phyloP scores from a whole-genome alignment of 176 grass and related monocot genomes.

The Elaeis guineensis region DNA sequence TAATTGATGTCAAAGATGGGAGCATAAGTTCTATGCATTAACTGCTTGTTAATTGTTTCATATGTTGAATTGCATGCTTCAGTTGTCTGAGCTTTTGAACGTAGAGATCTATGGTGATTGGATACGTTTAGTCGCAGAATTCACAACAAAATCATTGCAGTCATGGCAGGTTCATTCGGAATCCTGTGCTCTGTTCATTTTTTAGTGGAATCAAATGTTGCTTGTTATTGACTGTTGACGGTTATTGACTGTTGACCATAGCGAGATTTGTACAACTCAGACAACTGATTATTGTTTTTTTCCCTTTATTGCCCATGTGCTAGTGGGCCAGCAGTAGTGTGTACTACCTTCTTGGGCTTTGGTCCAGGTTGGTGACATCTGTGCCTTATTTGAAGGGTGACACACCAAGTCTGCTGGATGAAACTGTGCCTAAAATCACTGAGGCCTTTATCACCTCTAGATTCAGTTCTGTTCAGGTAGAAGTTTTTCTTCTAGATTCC shows the following conservation, averaged over 20 bases:
- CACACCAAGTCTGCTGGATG: slow-evolving; percentile 86
- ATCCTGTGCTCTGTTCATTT: slow-evolving; percentile 10
- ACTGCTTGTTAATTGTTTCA: not conserved
- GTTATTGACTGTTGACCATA: too few relatives aligned
- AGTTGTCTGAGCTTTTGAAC: slow-evolving; percentile 87
- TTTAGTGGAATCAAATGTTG: not conserved
- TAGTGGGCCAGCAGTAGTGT: slow-evolving; percentile 98
- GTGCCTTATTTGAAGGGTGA: slow-evolving; percentile 98
- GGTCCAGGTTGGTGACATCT: slow-evolving; percentile 97
- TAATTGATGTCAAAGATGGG: too few relatives aligned
- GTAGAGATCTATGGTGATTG: slow-evolving; percentile 94
- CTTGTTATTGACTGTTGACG: too few relatives aligned
- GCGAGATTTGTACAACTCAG: too few relatives aligned
- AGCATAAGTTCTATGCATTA: too few relatives aligned
- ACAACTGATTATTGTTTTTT: too few relatives aligned
- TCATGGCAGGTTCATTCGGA: slow-evolving; percentile 89
- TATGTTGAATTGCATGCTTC: slow-evolving; percentile 19
- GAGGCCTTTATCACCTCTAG: slow-evolving; percentile 96
- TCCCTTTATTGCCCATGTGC: slow-evolving; percentile 14
- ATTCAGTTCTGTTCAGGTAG: slow-evolving; percentile 95
- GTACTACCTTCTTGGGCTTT: slow-evolving; percentile 91
- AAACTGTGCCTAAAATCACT: slow-evolving; percentile 96
- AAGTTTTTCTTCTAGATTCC: slow-evolving; percentile 1
- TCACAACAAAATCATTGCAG: slow-evolving; percentile 86
- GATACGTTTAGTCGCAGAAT: slow-evolving; percentile 90